Evolutionary conservation across 2,329 filamentous ascomycete species (phyloP), one percentile per base, ranked within the genome.

Genomic region (Scytalidium sp.): DNA sequence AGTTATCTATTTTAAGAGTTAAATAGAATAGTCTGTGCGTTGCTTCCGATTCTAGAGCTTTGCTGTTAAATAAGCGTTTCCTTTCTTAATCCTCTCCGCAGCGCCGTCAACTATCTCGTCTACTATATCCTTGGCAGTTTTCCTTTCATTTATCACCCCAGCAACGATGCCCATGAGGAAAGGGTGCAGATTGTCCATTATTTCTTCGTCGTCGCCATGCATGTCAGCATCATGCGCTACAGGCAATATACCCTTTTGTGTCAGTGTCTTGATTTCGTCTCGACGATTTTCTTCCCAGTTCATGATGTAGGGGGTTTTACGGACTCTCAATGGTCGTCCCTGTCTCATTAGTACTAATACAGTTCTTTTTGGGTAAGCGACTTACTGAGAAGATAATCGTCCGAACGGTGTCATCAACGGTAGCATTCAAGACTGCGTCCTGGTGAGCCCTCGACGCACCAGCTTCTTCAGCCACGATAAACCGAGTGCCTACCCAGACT

Each of bases 91-190:
- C 69, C 78, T 79, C 53, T 76, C 76, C 50, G 88, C 83, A 42
- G 90, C 93, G 63, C 94, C 90, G 43, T 75, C 72, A 55, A 97
- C 87, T 62, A 97, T 88, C 75, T 97, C 93, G 64, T 97, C 92
- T 23, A 97, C 85, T 57, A 97, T 92, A 22, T 69, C 87, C 80
- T 90, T 93, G 56, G 92, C 93, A 21, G 79, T 74, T 82, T 93
- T 93, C 77, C 84, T 86, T 74, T 97, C 90, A 64, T 91, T 92
- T 50, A 92, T 87, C 21, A 96, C 89, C 23, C 92, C 91, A 39
- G 93, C 87, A 55, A 88, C 91, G 81, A 96, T 93, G 70, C 92
- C 92, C 92, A 97, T 97, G 61, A 96, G 73, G 76, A 83, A 94
- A n/a, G 91, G 90, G 50, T 89, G 81, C 64, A 89, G 90, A 67